Percentiles rank a stretch among this genome's conserved stretches.
Conservation (phyloP, 176 grass and related monocot species). For the Triticum dicoccoides region DNA sequence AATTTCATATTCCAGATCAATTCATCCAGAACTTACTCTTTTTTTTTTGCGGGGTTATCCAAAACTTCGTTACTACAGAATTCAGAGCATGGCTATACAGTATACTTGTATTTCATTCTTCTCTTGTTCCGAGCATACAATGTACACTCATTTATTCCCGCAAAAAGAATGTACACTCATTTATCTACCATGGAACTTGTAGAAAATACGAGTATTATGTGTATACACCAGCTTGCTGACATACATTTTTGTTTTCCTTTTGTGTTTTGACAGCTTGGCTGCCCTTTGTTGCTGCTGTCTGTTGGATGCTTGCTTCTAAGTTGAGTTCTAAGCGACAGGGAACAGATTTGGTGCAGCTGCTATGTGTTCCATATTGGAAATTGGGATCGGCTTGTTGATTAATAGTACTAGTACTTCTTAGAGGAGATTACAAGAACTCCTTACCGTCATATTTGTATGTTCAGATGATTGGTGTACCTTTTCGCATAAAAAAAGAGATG, state of each 20-base stretch:
- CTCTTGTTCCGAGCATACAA: background rate
- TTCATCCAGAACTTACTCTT: background rate
- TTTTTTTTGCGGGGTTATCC: background rate
- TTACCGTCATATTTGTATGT: background rate
- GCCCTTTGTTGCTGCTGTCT: constrained; percentile 35
- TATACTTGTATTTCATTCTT: background rate
- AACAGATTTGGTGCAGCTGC: background rate
- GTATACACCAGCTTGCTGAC: background rate
- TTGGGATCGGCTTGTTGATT: constrained; percentile 1
- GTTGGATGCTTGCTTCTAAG: constrained; percentile 9
- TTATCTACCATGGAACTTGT: background rate
- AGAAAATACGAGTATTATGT: background rate
- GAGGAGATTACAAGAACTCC: background rate
- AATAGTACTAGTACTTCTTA: background rate
- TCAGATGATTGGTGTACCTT: constrained; percentile 26
- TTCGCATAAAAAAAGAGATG: background rate
- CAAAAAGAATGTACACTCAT: background rate
- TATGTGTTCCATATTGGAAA: background rate
- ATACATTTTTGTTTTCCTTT: background rate
- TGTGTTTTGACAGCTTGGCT: constrained; percentile 15
- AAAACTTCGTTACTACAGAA: background rate
- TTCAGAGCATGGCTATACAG: background rate
- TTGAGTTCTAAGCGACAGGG: background rate
- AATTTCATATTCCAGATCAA: background rate
- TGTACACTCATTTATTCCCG: background rate